Percentiles rank a stretch among this genome's conserved stretches.
phyloP scores from a whole-genome alignment of 2,329 filamentous ascomycete genomes.

The Metarhizium robertsii region DNA sequence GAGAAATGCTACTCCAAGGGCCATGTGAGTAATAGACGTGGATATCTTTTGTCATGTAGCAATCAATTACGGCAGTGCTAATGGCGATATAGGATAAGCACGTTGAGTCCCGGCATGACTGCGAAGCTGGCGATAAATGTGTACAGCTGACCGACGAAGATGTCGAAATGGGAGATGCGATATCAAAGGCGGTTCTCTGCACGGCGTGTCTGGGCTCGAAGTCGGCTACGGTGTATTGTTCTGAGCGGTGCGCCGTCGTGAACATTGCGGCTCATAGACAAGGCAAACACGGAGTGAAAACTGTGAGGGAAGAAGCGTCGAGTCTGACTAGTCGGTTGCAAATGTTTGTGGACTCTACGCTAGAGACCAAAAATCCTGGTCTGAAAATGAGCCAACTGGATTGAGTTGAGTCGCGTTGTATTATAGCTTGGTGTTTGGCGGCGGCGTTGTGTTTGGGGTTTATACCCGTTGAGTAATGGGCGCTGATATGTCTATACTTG shows the following conservation, averaged over 20 bases:
- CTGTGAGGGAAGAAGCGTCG: conserved; percentile 13
- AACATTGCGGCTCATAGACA: conserved; percentile 33
- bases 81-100: conserved; percentile 27
- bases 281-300: conserved; percentile 19
- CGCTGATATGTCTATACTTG: no score
- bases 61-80: conserved; percentile 10
- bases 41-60: neutral
- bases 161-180: conserved; percentile 26
- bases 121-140: conserved; percentile 31
- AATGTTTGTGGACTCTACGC: conserved; percentile 16
- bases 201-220: conserved; percentile 30
- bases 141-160: conserved; percentile 30
- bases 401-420: neutral
- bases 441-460: neutral
- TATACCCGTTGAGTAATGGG: neutral
- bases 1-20: conserved; percentile 29
- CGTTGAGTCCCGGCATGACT: conserved; percentile 28
- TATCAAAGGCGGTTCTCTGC: conserved; percentile 26
- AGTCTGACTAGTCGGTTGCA: conserved; percentile 13
- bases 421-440: neutral
- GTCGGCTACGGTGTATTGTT: conserved; percentile 31
- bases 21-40: conserved; percentile 25
- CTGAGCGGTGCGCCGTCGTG: conserved; percentile 28
- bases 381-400: conserved; percentile 17
- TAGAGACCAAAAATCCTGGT: conserved; percentile 23